Conservation (phyloP, 768 basidiomycete species). For the Amanita rubescens region DNA sequence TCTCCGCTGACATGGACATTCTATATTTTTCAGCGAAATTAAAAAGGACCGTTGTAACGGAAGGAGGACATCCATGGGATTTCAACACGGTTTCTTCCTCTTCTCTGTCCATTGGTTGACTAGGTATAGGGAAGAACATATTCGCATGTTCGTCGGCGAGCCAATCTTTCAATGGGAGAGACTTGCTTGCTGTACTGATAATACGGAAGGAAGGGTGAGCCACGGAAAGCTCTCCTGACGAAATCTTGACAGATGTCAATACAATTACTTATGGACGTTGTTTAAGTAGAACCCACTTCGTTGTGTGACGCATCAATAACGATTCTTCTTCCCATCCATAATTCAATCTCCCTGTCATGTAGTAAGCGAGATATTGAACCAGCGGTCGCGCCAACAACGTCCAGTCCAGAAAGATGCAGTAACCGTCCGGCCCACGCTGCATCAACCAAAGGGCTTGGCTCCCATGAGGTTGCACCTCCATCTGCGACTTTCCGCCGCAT, state of each 20-base stretch:
- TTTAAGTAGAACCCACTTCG: conserved; percentile 27
- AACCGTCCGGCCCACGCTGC: conserved; percentile 50
- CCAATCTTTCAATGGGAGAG: conserved; percentile 62
- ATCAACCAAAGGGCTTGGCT: conserved; percentile 53
- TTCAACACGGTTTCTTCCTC: conserved; percentile 46
- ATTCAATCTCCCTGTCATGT: conserved; percentile 56
- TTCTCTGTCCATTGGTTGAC: conserved; percentile 47
- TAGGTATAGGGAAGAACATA: conserved; percentile 60
- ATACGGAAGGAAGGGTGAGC: conserved; percentile 54
- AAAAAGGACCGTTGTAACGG: conserved; percentile 33
- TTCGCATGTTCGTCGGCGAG: conserved; percentile 59
- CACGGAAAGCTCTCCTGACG: conserved; percentile 36
- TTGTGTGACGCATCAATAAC: conserved; percentile 39
- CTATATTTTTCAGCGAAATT: conserved; percentile 54
- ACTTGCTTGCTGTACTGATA: conserved; percentile 57
- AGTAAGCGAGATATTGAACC: conserved; percentile 52
- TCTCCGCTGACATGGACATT: conserved; percentile 44
- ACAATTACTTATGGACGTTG: neutral
- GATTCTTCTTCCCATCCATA: conserved; percentile 58
- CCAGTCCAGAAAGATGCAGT: conserved; percentile 52
- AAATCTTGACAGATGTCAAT: conserved; percentile 13
- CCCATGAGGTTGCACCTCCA: conserved; percentile 51
- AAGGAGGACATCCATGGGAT: conserved; percentile 40
- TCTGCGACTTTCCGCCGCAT: conserved; percentile 54
- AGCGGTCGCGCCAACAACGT: conserved; percentile 60